Evolutionary conservation across 148 eudicot species (phyloP).

Genomic region (Silene uniflora): DNA sequence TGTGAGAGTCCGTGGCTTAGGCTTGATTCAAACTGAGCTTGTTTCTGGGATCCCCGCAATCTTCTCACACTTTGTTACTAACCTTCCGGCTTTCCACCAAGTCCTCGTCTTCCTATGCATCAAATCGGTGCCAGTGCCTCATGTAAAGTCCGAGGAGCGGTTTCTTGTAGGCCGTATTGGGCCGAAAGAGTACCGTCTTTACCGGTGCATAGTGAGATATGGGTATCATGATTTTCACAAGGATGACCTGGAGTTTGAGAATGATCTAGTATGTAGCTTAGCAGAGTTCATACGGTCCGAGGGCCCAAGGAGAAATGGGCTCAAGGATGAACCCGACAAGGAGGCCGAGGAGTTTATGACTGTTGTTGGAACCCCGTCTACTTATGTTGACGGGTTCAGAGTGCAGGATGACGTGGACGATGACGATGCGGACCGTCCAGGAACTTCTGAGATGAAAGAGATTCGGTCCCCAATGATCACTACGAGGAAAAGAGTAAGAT

Average conservation of each 20-base stretch:
- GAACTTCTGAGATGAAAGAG: constrained; percentile 47
- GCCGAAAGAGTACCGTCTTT: constrained; percentile 56
- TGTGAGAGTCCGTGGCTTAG: constrained; percentile 84
- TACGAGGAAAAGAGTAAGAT: constrained; percentile 63
- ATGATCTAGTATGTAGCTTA: constrained; percentile 69
- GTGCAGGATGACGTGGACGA: constrained; percentile 33
- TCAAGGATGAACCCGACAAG: constrained; percentile 20
- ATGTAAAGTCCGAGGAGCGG: constrained; percentile 72
- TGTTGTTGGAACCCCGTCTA: constrained; percentile 71
- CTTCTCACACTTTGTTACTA: constrained; percentile 93
- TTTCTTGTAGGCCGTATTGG: constrained; percentile 83
- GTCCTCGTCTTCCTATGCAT: constrained; percentile 80
- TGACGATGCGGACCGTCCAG: constrained; percentile 14
- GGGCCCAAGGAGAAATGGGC: constrained; percentile 21
- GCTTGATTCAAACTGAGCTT: constrained; percentile 88
- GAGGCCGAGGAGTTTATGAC: constrained; percentile 54
- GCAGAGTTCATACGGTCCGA: constrained; percentile 76
- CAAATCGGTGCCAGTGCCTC: constrained; percentile 79
- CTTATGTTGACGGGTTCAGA: constrained; percentile 43
- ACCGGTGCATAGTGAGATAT: constrained; percentile 68
- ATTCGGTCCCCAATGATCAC: constrained; percentile 30
- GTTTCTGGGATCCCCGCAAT: constrained; percentile 92
- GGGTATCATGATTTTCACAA: constrained; percentile 86
- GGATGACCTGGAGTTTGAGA: constrained; percentile 81
- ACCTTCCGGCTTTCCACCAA: constrained; percentile 97